These are phyloP conservation scores for Amesomyces nigricolor DNA, from an alignment of 2,329 filamentous ascomycete species.

Conservation along the genomic window DNA sequence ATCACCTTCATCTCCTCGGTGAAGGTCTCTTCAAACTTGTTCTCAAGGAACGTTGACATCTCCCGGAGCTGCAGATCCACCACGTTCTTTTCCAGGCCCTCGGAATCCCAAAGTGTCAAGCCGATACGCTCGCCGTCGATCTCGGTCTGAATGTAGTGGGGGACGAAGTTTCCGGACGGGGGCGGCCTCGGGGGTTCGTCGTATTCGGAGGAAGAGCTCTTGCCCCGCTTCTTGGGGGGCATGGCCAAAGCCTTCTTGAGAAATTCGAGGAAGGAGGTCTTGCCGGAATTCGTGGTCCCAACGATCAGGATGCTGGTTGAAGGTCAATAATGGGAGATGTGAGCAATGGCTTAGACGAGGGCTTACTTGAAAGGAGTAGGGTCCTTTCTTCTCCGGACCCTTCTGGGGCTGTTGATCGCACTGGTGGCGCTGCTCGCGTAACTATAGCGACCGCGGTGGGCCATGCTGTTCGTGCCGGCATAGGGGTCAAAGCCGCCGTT, in stretches of 20 bases:
- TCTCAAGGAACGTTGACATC: conserved; percentile 88
- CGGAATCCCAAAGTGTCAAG: conserved; percentile 92
- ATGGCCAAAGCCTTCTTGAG: conserved; percentile 79
- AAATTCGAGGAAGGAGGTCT: conserved; percentile 96
- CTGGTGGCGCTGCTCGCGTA: conserved; percentile 90
- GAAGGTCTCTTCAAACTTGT: conserved; percentile 98
- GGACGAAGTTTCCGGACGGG: conserved; percentile 67
- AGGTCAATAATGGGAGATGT: conserved; percentile 9
- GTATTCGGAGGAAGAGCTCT: conserved; percentile 45
- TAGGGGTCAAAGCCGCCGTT: conserved; percentile 67
- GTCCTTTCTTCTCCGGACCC: conserved; percentile 90
- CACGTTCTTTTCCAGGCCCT: conserved; percentile 88
- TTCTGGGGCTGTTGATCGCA: conserved; percentile 85
- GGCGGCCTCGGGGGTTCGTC: conserved; percentile 52
- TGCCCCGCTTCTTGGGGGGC: conserved; percentile 69
- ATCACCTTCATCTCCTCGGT: conserved; percentile 96
- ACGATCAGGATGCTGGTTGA: conserved; percentile 73
- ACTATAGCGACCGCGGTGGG: conserved; percentile 90
- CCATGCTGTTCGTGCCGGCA: conserved; percentile 87
- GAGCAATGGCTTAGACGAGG: not conserved
- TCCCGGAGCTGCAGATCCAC: conserved; percentile 91
- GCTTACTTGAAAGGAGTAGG: conserved; percentile 97
- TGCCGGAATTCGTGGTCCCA: conserved; percentile 80
- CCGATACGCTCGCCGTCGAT: conserved; percentile 89
- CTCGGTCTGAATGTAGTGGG: conserved; percentile 89